Evolutionary conservation across 345 rosid genomes (phyloP).

Genomic region (Aethionema arabicum): DNA sequence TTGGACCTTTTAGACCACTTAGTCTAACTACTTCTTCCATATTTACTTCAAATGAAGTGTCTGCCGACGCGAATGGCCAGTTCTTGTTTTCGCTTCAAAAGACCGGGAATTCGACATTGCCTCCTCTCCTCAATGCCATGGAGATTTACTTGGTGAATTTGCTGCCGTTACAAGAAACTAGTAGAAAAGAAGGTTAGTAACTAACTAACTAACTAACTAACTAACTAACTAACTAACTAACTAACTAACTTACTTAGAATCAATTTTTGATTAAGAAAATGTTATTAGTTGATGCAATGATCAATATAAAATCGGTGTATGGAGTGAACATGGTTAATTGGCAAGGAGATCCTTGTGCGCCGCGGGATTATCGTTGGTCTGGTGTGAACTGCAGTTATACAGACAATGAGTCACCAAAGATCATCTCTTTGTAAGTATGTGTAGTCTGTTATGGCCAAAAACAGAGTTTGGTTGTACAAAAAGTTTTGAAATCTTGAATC

Average conservation of each 20-base stretch:
- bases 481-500: background rate
- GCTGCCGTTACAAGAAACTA: conserved; percentile 35
- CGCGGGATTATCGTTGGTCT: conserved; percentile 38
- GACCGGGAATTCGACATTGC: conserved; percentile 45
- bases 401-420: conserved; percentile 32
- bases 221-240: conserved; percentile 6
- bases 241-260: too few relatives aligned
- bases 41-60: conserved; percentile 15
- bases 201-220: conserved; percentile 2
- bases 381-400: conserved; percentile 45
- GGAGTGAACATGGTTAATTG: conserved; percentile 38
- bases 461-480: background rate
- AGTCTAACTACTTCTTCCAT: conserved; percentile 31
- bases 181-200: conserved; percentile 41
- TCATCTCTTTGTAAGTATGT: conserved; percentile 48
- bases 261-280: too few relatives aligned
- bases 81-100: conserved; percentile 24
- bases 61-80: conserved; percentile 38
- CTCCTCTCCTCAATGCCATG: conserved; percentile 55
- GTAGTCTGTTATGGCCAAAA: background rate
- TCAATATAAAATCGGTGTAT: conserved; percentile 41
- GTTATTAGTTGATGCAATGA: conserved; percentile 47
- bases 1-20: conserved; percentile 38
- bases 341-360: conserved; percentile 58
- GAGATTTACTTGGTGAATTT: conserved; percentile 42